phyloP scores from a whole-genome alignment of 169 alveolate genomes.

The Eimeria acervulina region DNA sequence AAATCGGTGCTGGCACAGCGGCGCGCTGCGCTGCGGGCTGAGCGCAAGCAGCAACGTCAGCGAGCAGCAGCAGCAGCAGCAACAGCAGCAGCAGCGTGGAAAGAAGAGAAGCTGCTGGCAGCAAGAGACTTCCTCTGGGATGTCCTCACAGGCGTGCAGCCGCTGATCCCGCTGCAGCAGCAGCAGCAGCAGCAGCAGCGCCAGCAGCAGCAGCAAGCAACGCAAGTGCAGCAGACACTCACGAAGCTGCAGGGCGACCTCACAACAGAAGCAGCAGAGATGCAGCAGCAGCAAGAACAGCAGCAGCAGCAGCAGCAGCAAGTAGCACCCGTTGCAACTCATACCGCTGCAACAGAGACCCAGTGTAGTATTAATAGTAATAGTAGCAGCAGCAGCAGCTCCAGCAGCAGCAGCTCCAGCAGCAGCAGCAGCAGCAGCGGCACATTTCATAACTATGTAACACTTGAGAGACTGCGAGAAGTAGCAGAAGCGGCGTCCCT shows the following conservation, averaged over 20 bases:
- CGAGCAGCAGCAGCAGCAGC: conserved; percentile 32
- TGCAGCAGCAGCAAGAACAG: conserved; percentile 49
- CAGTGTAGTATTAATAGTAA: too few species aligned
- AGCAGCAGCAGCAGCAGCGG: conserved; percentile 25
- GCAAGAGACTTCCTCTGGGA: conserved; percentile 56
- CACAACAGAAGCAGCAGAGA: background rate
- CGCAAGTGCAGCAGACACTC: conserved; percentile 13
- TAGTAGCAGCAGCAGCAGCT: too few species aligned
- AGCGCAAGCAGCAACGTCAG: conserved; percentile 49
- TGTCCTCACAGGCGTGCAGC: background rate
- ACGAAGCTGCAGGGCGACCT: conserved; percentile 3
- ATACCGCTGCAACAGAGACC: background rate
- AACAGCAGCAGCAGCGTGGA: background rate
- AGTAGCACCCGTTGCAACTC: too few species aligned
- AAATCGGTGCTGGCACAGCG: background rate
- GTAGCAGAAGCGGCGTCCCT: conserved; percentile 20
- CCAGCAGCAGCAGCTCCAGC: conserved; percentile 19
- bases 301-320: conserved; percentile 14
- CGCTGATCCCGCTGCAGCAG: too few species aligned
- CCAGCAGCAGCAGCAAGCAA: background rate
- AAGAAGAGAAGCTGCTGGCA: background rate
- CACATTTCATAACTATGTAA: background rate
- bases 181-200: background rate
- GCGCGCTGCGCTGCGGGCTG: conserved; percentile 29
- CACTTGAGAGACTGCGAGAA: background rate